These are phyloP conservation scores for Tylopilus plumbeoviolaceoides DNA, from an alignment of 768 basidiomycete species.

Conservation along the genomic window DNA sequence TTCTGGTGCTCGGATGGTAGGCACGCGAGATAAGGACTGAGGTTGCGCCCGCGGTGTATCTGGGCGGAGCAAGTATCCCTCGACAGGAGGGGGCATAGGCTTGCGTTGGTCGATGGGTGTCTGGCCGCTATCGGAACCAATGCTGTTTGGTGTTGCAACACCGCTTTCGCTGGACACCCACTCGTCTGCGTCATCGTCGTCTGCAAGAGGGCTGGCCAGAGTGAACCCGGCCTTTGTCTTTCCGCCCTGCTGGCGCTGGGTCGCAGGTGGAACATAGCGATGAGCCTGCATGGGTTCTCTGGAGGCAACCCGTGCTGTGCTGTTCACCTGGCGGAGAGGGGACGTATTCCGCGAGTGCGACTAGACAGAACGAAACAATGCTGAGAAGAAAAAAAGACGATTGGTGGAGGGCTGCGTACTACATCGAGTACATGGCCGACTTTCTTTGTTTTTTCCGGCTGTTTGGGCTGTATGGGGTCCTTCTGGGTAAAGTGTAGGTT, in stretches of 20 bases:
- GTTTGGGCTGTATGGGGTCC: constrained; percentile 42
- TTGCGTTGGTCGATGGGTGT: constrained; percentile 30
- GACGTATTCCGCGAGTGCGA: constrained; percentile 24
- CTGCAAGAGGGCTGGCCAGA: constrained; percentile 47
- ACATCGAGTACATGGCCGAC: constrained; percentile 39
- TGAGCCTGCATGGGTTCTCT: constrained; percentile 34
- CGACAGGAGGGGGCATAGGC: constrained; percentile 9
- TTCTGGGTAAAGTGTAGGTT: constrained; percentile 71
- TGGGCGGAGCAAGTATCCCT: constrained; percentile 20
- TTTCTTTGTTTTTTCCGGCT: constrained; percentile 53
- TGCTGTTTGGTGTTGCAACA: constrained; percentile 57
- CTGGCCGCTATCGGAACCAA: constrained; percentile 33
- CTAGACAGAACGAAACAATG: constrained; percentile 6
- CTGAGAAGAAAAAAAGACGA: constrained; percentile 12
- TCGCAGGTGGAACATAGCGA: constrained; percentile 24
- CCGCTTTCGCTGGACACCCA: constrained; percentile 81
- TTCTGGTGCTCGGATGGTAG: constrained; percentile 31
- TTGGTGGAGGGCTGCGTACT: constrained; percentile 32
- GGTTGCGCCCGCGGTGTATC: constrained; percentile 32
- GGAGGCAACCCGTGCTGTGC: constrained; percentile 27
- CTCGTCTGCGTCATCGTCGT: constrained; percentile 62
- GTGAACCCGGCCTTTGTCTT: constrained; percentile 54
- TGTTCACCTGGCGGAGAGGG: constrained; percentile 25
- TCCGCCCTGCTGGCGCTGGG: constrained; percentile 30
- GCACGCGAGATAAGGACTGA: constrained; percentile 32